Evolutionary conservation across 176 grass and related monocot genomes (phyloP), one percentile per base, ranked within the genome.

Genomic region (Triticum turgidum): DNA sequence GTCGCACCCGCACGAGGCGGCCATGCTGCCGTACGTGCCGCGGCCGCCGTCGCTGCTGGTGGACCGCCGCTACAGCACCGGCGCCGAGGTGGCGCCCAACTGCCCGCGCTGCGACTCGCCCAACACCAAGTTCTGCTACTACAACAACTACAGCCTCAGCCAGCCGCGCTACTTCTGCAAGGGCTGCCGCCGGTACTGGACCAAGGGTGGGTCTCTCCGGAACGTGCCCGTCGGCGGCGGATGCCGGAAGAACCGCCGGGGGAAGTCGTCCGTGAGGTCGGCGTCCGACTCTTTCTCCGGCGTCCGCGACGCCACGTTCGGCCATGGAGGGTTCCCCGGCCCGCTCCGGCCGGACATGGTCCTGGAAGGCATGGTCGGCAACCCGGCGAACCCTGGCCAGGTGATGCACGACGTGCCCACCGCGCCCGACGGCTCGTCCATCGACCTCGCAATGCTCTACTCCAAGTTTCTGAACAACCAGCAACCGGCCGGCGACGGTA

Each of bases 91-190:
- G 58, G 90, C 86, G 25, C 94, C 94, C 27, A 97, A 85, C 71
- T 95, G 95, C 91, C 95, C 95, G 41, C 91, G 95, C 32, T 98
- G 95, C 66, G 87, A 91, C 66, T 98, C 95, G 18, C 76, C 91
- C 64, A 95, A 98, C 87, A 95, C 95, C 82, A 98, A 98, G 84
- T 98, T 98, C 64, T 98, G 95, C 89, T 98, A 98, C 93, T 98
- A 95, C 93, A 98, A 98, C 89, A 98, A 98, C 80, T 98, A 98
- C 91, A 98, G 95, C 92, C 89, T 95, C 65, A 93, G 82, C 80
- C 95, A 98, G 87, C 95, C 95, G 22, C 93, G 95, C 44, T 98
- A 98, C 89, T 95, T 98, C 91, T 98, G 95, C 89, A 98, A 98
- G 82, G 91, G 89, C 11, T 98, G 95, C 86, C 84, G 95, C 58